Evolutionary conservation across 441 rosid genomes (phyloP).

Genomic region (Gossypium davidsonii): DNA sequence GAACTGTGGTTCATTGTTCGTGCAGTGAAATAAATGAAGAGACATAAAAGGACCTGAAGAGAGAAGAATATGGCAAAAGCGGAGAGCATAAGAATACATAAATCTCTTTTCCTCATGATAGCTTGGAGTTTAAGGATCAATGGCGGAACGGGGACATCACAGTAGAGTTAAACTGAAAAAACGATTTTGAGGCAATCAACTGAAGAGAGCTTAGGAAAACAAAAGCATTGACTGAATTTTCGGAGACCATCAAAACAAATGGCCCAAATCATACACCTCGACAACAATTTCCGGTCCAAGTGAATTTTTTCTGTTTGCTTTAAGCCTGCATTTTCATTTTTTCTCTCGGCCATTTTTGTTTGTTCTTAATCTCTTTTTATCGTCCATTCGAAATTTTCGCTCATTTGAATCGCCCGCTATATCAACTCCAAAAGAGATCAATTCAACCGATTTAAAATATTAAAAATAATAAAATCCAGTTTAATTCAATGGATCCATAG

Average conservation of each 20-base stretch:
- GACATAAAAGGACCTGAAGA: slow-evolving; percentile 54
- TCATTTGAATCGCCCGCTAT: no score
- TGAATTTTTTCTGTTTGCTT: background rate
- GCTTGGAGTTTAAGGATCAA: background rate
- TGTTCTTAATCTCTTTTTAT: background rate
- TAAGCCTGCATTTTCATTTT: background rate
- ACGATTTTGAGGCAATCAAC: background rate
- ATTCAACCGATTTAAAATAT: no score
- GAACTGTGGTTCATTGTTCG: slow-evolving; percentile 2
- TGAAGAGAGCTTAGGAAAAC: background rate
- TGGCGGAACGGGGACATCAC: background rate
- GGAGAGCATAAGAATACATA: slow-evolving; percentile 92
- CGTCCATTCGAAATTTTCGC: background rate
- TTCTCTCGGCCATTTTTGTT: background rate
- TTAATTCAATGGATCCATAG: no score
- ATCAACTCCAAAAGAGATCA: no score
- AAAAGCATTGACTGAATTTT: background rate
- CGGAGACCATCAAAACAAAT: background rate
- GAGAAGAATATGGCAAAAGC: slow-evolving; percentile 96
- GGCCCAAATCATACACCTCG: background rate
- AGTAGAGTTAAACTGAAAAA: background rate
- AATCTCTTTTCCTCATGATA: slow-evolving; percentile 91
- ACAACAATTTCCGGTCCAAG: background rate
- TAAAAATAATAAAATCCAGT: no score
- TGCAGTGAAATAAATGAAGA: background rate